Evolutionary conservation across 2,329 filamentous ascomycete species (phyloP).

Genomic region (Colletotrichum endophyticum): DNA sequence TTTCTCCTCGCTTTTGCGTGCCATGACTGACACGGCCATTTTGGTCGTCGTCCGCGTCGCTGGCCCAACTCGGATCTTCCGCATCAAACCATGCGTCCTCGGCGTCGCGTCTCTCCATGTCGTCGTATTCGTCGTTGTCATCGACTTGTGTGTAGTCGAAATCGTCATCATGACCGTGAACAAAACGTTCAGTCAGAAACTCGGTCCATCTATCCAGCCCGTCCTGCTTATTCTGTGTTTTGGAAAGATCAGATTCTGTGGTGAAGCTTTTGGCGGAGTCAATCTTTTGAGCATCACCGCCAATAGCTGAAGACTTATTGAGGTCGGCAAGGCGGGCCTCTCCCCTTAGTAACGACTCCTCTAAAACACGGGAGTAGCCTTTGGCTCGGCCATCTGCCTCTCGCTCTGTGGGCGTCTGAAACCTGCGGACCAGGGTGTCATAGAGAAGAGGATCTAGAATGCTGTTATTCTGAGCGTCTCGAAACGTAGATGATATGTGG

Average conservation of each 20-base stretch:
- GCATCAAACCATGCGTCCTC: constrained; percentile 83
- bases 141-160: constrained; percentile 81
- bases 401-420: constrained; percentile 75
- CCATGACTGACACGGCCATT: neutral
- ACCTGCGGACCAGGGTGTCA: constrained; percentile 78
- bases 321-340: constrained; percentile 74
- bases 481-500: neutral
- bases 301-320: neutral
- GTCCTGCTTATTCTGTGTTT: constrained; percentile 64
- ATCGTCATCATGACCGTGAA: constrained; percentile 76
- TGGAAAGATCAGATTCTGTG: constrained; percentile 33
- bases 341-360: constrained; percentile 77
- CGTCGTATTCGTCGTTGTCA: constrained; percentile 73
- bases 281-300: neutral
- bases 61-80: constrained; percentile 73
- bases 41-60: constrained; percentile 42
- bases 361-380: constrained; percentile 79
- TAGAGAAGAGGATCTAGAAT: constrained; percentile 76
- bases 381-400: constrained; percentile 75
- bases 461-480: neutral
- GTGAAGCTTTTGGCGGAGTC: neutral
- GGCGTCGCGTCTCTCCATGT: constrained; percentile 59
- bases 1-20: constrained; percentile 55
- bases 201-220: constrained; percentile 72
- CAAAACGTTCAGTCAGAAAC: constrained; percentile 76